Conservation (phyloP, 108 stramenopile genomes). For the Skeletonema potamos region DNA sequence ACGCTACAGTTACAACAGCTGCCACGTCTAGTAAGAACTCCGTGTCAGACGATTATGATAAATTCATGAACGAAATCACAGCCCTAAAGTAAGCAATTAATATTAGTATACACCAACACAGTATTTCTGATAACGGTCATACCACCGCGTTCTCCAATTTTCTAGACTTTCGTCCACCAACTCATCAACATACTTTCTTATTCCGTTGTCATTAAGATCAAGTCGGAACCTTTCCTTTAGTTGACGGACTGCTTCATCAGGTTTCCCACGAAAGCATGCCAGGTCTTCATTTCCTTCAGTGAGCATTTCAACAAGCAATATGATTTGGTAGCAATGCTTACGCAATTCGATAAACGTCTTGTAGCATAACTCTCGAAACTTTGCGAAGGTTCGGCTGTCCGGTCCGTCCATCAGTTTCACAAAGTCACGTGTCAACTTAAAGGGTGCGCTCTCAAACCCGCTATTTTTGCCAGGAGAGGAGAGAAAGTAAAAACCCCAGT, state of each 20-base stretch:
- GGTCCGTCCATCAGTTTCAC: conserved; percentile 93
- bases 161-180: conserved; percentile 90
- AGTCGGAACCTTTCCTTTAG: conserved; percentile 86
- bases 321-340: conserved; percentile 86
- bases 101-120: conserved; percentile 88
- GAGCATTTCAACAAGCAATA: conserved; percentile 93
- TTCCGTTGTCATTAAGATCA: conserved; percentile 77
- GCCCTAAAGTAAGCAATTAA: conserved; percentile 14
- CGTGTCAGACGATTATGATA: conserved; percentile 52
- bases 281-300: conserved; percentile 91
- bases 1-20: neutral
- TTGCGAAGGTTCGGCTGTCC: conserved; percentile 74
- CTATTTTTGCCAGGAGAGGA: conserved; percentile 93
- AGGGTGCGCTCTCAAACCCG: conserved; percentile 95
- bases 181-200: conserved; percentile 84
- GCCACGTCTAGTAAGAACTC: neutral
- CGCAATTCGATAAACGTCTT: conserved; percentile 85
- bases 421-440: conserved; percentile 95
- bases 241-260: conserved; percentile 79
- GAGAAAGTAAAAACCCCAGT: conserved; percentile 93
- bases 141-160: conserved; percentile 95
- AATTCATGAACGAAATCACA: conserved; percentile 47
- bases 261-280: conserved; percentile 90
- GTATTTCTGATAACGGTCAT: conserved; percentile 94
- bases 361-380: conserved; percentile 89